A percentile compares a stretch with the other conserved stretches of the same genome.
Conservation (phyloP, 352 stramenopile species). For the Poterioochromonas sp. region DNA sequence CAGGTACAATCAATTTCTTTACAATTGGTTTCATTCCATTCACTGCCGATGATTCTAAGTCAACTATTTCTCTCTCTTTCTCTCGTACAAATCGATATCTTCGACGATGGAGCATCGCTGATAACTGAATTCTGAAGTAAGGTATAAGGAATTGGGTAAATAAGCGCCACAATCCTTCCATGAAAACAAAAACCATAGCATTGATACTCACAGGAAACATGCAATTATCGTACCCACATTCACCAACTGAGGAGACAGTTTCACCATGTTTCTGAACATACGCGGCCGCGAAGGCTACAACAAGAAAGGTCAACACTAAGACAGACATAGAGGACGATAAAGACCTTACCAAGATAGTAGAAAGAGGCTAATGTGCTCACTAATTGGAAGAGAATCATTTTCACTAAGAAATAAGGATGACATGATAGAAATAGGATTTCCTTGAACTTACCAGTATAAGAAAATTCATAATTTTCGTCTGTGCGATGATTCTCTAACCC, state of each 20-base stretch:
- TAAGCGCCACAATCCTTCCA: background rate
- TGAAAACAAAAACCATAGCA: background rate
- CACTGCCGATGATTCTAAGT: too few relatives aligned
- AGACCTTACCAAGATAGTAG: too few relatives aligned
- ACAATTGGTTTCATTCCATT: too few relatives aligned
- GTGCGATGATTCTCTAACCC: background rate
- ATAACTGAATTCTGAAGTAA: background rate
- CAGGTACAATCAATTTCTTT: too few relatives aligned
- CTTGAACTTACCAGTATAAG: background rate
- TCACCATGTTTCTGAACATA: background rate
- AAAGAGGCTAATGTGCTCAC: background rate
- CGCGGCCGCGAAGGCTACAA: background rate
- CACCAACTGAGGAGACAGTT: background rate
- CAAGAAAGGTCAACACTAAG: too few relatives aligned
- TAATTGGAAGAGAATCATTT: background rate
- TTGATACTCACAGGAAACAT: background rate
- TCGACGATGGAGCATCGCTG: background rate
- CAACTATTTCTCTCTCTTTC: background rate
- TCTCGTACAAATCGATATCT: background rate
- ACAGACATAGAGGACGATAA: too few relatives aligned
- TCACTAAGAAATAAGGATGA: background rate
- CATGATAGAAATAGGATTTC: background rate
- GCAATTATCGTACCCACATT: conserved; percentile 7
- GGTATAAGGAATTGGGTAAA: background rate
- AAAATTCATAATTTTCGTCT: background rate